phyloP scores from a whole-genome alignment of 371 early-diverging fungal genomes.

The Mucor racemosus region DNA sequence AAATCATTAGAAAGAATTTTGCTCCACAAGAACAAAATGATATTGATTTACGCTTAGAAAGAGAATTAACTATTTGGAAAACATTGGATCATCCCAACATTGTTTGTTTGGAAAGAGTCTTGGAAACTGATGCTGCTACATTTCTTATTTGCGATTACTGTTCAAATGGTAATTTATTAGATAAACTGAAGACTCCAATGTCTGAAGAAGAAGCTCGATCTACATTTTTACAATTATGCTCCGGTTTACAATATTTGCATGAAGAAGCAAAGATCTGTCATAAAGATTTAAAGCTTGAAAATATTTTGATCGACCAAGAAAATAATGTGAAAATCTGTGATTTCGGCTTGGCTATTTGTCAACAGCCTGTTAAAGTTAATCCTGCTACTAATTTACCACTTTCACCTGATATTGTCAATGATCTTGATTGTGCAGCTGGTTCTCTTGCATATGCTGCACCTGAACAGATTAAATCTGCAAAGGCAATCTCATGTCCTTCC shows the following conservation, averaged over 20 bases:
- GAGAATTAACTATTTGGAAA: slow-evolving; percentile 70
- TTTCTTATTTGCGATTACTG: slow-evolving; percentile 74
- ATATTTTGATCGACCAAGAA: slow-evolving; percentile 66
- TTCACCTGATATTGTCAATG: slow-evolving; percentile 19
- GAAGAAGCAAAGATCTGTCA: slow-evolving; percentile 73
- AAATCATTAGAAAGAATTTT: slow-evolving; percentile 41
- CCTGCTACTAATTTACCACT: slow-evolving; percentile 16
- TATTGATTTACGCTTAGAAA: slow-evolving; percentile 35
- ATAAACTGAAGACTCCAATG: slow-evolving; percentile 46
- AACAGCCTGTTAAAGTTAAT: slow-evolving; percentile 29
- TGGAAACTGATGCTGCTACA: slow-evolving; percentile 66
- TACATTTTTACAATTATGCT: slow-evolving; percentile 71
- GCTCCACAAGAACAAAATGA: slow-evolving; percentile 12
- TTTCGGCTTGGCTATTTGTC: slow-evolving; percentile 79
- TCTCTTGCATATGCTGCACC: slow-evolving; percentile 79
- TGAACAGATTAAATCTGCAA: slow-evolving; percentile 60
- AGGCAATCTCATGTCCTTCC: slow-evolving; percentile 49
- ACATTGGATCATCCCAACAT: slow-evolving; percentile 69
- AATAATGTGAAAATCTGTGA: slow-evolving; percentile 77
- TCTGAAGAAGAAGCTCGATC: slow-evolving; percentile 49
- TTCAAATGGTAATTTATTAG: slow-evolving; percentile 55
- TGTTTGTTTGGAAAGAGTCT: slow-evolving; percentile 61
- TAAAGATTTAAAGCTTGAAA: slow-evolving; percentile 91
- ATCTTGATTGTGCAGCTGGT: slow-evolving; percentile 53
- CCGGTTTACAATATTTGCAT: slow-evolving; percentile 82